Percentiles rank a stretch among this genome's conserved stretches.
These are phyloP conservation scores for Candida golubevii DNA, from an alignment of 805 yeast genomes.

Conservation along the genomic window DNA sequence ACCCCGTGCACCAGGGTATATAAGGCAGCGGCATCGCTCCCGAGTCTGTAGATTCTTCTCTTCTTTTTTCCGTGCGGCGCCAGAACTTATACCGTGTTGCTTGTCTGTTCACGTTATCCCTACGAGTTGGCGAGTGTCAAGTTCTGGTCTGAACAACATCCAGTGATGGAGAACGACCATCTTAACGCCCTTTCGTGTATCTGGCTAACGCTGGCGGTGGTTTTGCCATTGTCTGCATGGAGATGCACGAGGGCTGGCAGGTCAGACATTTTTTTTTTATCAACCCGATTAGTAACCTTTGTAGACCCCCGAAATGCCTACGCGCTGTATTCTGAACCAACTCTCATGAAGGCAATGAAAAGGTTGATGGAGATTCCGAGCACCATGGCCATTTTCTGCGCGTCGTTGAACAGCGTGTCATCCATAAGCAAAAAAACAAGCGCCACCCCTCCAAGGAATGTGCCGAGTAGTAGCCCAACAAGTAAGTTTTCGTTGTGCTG, in stretches of 20 bases:
- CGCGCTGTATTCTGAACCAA: constrained; percentile 14
- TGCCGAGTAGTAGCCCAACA: constrained; percentile 69
- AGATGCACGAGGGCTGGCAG: constrained; percentile 45
- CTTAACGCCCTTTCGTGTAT: constrained; percentile 41
- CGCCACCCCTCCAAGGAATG: constrained; percentile 69
- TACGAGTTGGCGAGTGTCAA: constrained; percentile 50
- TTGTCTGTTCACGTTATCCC: constrained; percentile 44
- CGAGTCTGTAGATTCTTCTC: not conserved
- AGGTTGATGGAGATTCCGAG: constrained; percentile 70
- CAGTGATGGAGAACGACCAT: constrained; percentile 38
- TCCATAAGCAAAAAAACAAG: constrained; percentile 54
- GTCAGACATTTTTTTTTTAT: constrained; percentile 41
- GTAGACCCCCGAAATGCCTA: not conserved
- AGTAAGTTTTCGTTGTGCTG: constrained; percentile 58
- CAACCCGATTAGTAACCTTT: not conserved
- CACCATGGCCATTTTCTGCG: constrained; percentile 63
- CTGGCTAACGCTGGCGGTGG: constrained; percentile 20
- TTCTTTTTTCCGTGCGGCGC: constrained; percentile 45
- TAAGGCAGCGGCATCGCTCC: constrained; percentile 4
- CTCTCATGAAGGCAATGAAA: constrained; percentile 57
- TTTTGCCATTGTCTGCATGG: constrained; percentile 19
- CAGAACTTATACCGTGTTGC: constrained; percentile 50
- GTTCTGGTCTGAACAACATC: constrained; percentile 46
- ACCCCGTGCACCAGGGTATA: constrained; percentile 11
- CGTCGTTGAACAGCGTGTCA: constrained; percentile 55